phyloP scores from a whole-genome alignment of 352 stramenopile species.

The Nothophytophthora sp. region DNA sequence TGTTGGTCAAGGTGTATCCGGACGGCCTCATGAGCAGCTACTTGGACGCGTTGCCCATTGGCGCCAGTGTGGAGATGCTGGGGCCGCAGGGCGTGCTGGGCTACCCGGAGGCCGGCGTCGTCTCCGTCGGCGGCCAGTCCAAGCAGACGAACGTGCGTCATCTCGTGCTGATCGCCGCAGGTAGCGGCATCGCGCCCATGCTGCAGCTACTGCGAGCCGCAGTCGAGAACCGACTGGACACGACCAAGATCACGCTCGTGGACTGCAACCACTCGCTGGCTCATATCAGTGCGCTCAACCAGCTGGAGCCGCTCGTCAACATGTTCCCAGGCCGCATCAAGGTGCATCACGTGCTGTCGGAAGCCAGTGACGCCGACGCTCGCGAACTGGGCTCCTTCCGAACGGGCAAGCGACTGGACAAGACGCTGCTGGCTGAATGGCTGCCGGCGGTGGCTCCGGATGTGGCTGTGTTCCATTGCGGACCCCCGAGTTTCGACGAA shows the following conservation, averaged over 20 bases:
- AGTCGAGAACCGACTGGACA: conserved; percentile 56
- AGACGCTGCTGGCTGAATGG: conserved; percentile 41
- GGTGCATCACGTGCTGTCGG: conserved; percentile 67
- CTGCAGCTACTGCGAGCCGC: conserved; percentile 75
- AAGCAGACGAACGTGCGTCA: conserved; percentile 53
- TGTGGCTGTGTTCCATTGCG: conserved; percentile 73
- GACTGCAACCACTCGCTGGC: conserved; percentile 72
- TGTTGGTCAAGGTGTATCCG: conserved; percentile 81
- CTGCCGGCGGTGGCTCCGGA: conserved; percentile 39
- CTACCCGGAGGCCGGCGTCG: conserved; percentile 52
- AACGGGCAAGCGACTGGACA: conserved; percentile 49
- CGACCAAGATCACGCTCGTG: conserved; percentile 70
- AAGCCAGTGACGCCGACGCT: conserved; percentile 41
- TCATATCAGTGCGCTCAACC: conserved; percentile 69
- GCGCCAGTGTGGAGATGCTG: conserved; percentile 73
- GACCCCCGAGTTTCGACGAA: conserved; percentile 74
- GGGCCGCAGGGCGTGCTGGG: conserved; percentile 66
- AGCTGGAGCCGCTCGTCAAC: conserved; percentile 77
- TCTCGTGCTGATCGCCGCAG: conserved; percentile 73
- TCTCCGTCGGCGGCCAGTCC: conserved; percentile 47
- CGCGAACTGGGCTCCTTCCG: conserved; percentile 53
- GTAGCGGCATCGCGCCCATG: conserved; percentile 84
- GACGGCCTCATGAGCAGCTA: conserved; percentile 77
- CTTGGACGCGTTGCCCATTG: conserved; percentile 49
- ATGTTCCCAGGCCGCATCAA: conserved; percentile 72